Base-by-base conservation (phyloP, 805 yeast genomes). In the Suhomyces vadensis region DNA sequence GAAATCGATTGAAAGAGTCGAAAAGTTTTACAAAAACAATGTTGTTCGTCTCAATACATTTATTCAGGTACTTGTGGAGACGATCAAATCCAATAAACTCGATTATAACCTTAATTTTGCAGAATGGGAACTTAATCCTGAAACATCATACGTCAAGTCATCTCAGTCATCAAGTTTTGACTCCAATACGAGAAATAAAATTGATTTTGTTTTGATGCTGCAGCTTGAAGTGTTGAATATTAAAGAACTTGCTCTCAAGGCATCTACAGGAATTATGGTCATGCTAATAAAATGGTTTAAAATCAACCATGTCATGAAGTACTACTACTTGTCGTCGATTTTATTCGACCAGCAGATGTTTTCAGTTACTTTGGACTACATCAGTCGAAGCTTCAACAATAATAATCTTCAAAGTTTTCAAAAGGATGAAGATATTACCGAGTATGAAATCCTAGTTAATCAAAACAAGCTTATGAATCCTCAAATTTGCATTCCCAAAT, bases 281-380 rank as follows among this genome's bases (percentile, higher is more conserved):
- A 53, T 79, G 16, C 57, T 94, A 16, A 58, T 84, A 25, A 77
- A 76, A 54, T 91, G 97, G 97, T 84, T 87, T 60, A 87, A 86
- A 57, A 61, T 75, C 7, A 84, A 81, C 36, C 97, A 94, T 60
- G 68, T 89, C 2, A 61, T 91, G 50, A 91, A 92, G 60, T 83
- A 76, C 60, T 95, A 89, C 59, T 87, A 83, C 54, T 66, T 92
- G 10, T 63, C 85, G 5, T 77, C 87, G 0, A 59, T 91, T 35
- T 61, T 94, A 20, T 86, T 84, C 61, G 98, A 94, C 60, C 78
- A 84, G 22, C 81, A 82, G 46, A 85, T 65, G 47, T 74, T 75
- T 39, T 51, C 56, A 7, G 51, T 60, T 0, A 49, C 61, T 10
- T 56, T 69, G 24, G 71, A 68, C 25, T 66, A 57, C 45, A 50